phyloP scores from a whole-genome alignment of 768 basidiomycete genomes.

The Neoboletus magnificus region DNA sequence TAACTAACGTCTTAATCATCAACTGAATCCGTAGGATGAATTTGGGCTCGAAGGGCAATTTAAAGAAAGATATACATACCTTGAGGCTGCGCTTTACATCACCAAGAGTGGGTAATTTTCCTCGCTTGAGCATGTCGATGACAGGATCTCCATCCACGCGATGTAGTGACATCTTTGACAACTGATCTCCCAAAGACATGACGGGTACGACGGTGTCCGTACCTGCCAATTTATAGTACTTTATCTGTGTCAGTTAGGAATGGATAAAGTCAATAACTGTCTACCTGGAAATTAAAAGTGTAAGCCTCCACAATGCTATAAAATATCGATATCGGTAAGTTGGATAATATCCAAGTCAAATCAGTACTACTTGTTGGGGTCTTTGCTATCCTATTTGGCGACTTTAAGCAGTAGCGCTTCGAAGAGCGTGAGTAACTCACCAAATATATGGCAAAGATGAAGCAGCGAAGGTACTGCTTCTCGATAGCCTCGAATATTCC shows the following conservation, averaged over 20 bases:
- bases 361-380: slow-evolving; percentile 71
- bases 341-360: slow-evolving; percentile 1
- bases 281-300: slow-evolving; percentile 80
- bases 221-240: slow-evolving; percentile 73
- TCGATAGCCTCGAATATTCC: slow-evolving; percentile 86
- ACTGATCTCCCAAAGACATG: slow-evolving; percentile 65
- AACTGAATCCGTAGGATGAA: slow-evolving; percentile 39
- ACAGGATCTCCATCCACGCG: slow-evolving; percentile 52
- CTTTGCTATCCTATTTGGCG: slow-evolving; percentile 64
- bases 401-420: neutral
- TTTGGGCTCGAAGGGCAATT: neutral
- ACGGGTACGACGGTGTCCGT: slow-evolving; percentile 59
- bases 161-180: slow-evolving; percentile 49
- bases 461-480: slow-evolving; percentile 79
- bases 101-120: slow-evolving; percentile 65
- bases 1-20: slow-evolving; percentile 73
- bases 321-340: slow-evolving; percentile 10
- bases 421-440: slow-evolving; percentile 38
- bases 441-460: slow-evolving; percentile 82
- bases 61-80: slow-evolving; percentile 35
- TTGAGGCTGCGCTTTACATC: slow-evolving; percentile 84
- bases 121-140: slow-evolving; percentile 53
- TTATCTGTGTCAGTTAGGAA: slow-evolving; percentile 5
- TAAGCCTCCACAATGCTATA: slow-evolving; percentile 82
- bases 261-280: slow-evolving; percentile 1